Base-by-base conservation (phyloP, 129 eudicot genomes). In the Deinandra increscens region DNA sequence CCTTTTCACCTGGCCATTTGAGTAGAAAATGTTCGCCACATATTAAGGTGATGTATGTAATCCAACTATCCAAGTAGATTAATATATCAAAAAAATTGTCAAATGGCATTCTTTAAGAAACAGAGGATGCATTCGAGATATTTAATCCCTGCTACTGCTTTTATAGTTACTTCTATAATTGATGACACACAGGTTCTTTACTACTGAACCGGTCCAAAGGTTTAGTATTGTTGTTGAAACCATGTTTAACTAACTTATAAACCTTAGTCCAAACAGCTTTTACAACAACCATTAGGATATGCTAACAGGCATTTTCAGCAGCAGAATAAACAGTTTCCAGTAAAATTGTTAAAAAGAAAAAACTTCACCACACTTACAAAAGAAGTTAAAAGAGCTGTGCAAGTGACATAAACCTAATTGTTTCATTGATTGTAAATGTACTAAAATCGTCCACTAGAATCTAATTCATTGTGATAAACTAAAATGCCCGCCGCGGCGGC, bases 401-500 rank as follows among this genome's bases (percentile, higher is more conserved):
- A 49, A 49, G 10, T 26, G 44, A 29, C 38, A 34, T 72, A 4
- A 49, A 46, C 11, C 51, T 45, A 34, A 45, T 26, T 19, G 36
- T 10, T 31, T 18, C 59, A 59, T 60, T 33, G 39, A 56, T 11
- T 3, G 1, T 2, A 4, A n/a, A 70, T 7, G 55, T n/a, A 50
- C 5, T 14, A 36, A 22, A 73, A 48, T 5, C 20, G 14, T 37
- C 34, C 71, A 63, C 71, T n/a, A n/a, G n/a, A n/a, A 64, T 41
- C 6, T 53, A 71, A 73, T 63, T 73, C 64, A 75, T 66, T 43
- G 67, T 20, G 48, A 55, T 42, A 54, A 66, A 55, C 67, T 41
- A 65, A 12, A 66, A 66, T 12, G 6, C 77, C 34, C 19, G 51
- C 64, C 64, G 56, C 45, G n/a, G n/a, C n/a, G n/a, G n/a, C 66